Conservation (phyloP, 352 stramenopile species). For the Phytophthora sp. region DNA sequence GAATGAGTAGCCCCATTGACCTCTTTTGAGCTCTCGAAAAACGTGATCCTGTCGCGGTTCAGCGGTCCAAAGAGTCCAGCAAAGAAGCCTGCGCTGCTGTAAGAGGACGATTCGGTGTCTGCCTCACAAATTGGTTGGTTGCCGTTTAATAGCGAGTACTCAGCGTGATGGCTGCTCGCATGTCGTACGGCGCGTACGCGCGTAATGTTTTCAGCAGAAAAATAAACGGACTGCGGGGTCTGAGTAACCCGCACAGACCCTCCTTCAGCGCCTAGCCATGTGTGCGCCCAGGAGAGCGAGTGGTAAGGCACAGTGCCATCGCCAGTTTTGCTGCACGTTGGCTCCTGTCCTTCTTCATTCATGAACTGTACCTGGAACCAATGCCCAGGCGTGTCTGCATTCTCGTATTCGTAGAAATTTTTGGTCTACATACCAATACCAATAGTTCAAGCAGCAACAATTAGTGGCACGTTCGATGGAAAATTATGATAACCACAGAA, state of each 20-base stretch:
- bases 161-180: constrained; percentile 54
- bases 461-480: neutral
- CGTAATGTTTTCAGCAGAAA: constrained; percentile 60
- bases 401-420: constrained; percentile 75
- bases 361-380: constrained; percentile 70
- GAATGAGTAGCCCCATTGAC: constrained; percentile 31
- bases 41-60: constrained; percentile 67
- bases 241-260: constrained; percentile 71
- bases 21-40: constrained; percentile 65
- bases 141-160: constrained; percentile 58
- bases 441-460: neutral
- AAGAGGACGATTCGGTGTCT: constrained; percentile 9
- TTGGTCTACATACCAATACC: constrained; percentile 55
- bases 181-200: constrained; percentile 53
- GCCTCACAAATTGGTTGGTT: constrained; percentile 47
- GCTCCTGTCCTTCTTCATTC: constrained; percentile 51
- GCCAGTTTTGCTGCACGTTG: constrained; percentile 73
- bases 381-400: constrained; percentile 48
- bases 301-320: constrained; percentile 82
- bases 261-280: constrained; percentile 61
- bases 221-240: constrained; percentile 76
- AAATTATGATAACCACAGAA: neutral
- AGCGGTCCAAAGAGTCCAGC: constrained; percentile 64
- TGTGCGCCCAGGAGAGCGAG: constrained; percentile 81
- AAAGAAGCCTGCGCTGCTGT: constrained; percentile 54